Evolutionary conservation across 768 basidiomycete genomes (phyloP), one percentile per base, ranked within the genome.

Genomic region (Mycena haematopus): DNA sequence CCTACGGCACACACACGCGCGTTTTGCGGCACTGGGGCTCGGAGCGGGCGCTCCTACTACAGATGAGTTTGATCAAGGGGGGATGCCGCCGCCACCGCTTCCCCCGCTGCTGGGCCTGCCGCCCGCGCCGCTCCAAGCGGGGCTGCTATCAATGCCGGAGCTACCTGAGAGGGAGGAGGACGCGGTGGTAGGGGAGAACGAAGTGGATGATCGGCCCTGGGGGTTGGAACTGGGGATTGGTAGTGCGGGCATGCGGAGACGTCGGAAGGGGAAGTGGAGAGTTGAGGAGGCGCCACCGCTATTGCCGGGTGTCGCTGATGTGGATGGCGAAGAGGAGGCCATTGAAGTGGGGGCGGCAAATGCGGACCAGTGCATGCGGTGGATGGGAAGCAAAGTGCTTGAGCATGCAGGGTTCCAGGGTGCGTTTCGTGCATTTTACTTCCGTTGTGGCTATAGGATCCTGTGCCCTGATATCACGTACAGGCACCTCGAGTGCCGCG

Each of bases 361-460:
- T 60, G 87, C 89, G 9, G 74, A 77, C 46, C 82, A 86, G 58
- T 95, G 89, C 76, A 70, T 90, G 70, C 78, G 81, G 67, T 93
- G 88, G 92, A 84, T 86, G 82, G 80, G 84, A 24, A 77, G 78
- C 56, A 94, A 92, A 77, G 81, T 96, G 53, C 70, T 97, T 69
- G 94, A 96, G 68, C 96, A 97, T 79, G 82, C 84, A 51, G 95
- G 95, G 2, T 97, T 97, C 70, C 96, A 97, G 81, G 93, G 95
- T 91, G 59, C 59, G 87, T 76, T 60, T 38, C 1, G n/a, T 13
- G 40, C 17, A 38, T 15, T 38, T 42, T n/a, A n/a, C 17, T n/a
- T 15, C n/a, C n/a, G 0, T 13, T 17, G 38, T 4, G 31, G 31
- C 31, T 33, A 11, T 36, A 36, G 5, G 14, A 13, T 11, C 15